A percentile compares a stretch with the other conserved stretches of the same genome.
Evolutionary conservation across 345 rosid species (phyloP).

Genomic region (Camelina neglecta): DNA sequence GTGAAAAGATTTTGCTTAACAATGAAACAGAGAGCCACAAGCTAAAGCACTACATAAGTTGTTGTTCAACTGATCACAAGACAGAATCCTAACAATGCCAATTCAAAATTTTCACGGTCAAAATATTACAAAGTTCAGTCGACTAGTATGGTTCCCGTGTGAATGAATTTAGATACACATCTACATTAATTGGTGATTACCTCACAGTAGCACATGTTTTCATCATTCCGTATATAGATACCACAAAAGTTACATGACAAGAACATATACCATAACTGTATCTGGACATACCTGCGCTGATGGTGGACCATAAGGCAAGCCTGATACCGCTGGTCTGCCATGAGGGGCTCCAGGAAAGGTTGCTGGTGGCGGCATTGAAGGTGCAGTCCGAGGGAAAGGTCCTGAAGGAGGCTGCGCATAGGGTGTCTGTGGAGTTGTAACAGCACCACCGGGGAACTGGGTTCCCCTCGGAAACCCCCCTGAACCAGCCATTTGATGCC

Average conservation of each 20-base stretch:
- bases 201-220: constrained; percentile 17
- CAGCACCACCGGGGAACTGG: constrained; percentile 50
- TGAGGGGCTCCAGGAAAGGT: constrained; percentile 58
- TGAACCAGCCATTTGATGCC: constrained; percentile 50
- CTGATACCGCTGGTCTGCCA: constrained; percentile 52
- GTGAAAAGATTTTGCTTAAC: constrained; percentile 30
- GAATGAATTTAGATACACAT: neutral
- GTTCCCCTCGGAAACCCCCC: constrained; percentile 49
- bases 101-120: constrained; percentile 13
- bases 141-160: constrained; percentile 21
- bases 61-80: constrained; percentile 14
- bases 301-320: constrained; percentile 72
- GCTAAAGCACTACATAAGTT: constrained; percentile 14
- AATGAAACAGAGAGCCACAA: constrained; percentile 20
- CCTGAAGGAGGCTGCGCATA: constrained; percentile 57
- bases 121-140: neutral
- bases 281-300: constrained; percentile 55
- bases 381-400: constrained; percentile 46
- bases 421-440: constrained; percentile 51
- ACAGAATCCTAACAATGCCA: constrained; percentile 4
- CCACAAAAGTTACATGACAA: constrained; percentile 27
- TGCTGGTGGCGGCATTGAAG: constrained; percentile 50
- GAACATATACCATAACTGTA: constrained; percentile 47
- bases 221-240: constrained; percentile 9
- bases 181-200: neutral